Evolutionary conservation across 345 rosid genomes (phyloP).

Genomic region (Citrus sinensis): DNA sequence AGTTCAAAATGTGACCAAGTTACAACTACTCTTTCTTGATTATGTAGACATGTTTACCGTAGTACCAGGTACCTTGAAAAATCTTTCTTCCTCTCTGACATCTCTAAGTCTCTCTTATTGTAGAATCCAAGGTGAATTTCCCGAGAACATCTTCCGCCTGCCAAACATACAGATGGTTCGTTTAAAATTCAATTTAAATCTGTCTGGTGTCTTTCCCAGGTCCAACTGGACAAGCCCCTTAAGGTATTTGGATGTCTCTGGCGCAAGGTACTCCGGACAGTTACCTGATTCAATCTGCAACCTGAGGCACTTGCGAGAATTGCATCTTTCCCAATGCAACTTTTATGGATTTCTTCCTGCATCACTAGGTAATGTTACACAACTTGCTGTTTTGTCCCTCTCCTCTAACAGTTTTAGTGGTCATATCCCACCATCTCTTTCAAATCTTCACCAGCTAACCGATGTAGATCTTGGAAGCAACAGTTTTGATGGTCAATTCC

Average conservation of each 20-base stretch:
- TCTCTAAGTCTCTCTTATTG: neutral
- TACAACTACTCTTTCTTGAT: neutral
- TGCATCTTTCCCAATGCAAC: accelerated
- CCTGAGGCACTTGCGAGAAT: neutral
- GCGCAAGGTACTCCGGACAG: neutral
- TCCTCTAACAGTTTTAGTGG: constrained; percentile 10
- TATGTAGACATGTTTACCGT: no score
- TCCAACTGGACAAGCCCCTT: constrained; percentile 17
- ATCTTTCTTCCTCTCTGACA: constrained; percentile 14
- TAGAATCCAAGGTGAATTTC: constrained; percentile 12
- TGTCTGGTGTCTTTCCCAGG: constrained; percentile 1
- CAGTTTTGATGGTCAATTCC: constrained; percentile 21
- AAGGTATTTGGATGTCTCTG: neutral
- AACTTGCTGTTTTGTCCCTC: neutral
- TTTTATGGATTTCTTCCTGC: neutral
- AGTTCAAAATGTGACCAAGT: no score
- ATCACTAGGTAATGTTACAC: neutral
- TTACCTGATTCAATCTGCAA: neutral
- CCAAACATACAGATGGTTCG: neutral
- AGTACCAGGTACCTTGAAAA: neutral
- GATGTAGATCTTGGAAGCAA: neutral
- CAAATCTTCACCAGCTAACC: neutral
- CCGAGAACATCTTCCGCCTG: neutral
- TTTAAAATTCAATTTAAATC: neutral
- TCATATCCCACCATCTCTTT: constrained; percentile 11